Evolutionary conservation across 306 rosid species (phyloP).

Genomic region (Gleditsia sinensis): DNA sequence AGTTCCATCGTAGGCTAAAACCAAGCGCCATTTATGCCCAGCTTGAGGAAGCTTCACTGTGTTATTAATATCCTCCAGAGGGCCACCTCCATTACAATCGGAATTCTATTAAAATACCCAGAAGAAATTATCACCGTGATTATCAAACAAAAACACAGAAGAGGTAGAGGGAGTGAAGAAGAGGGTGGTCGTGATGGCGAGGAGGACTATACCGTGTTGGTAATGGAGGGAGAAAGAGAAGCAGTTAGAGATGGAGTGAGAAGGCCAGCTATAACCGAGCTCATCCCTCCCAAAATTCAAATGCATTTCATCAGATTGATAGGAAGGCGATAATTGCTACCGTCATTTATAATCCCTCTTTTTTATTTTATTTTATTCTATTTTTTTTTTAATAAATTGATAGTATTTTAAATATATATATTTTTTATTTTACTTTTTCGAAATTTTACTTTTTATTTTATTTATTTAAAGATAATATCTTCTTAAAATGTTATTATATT

Average conservation of each 20-base stretch:
- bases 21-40: conserved; percentile 76
- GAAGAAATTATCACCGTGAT: not conserved
- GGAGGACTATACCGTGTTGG: conserved; percentile 26
- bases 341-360: not conserved
- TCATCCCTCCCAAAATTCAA: conserved; percentile 42
- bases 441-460: no score
- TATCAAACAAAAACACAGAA: not conserved
- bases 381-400: no score
- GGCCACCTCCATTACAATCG: conserved; percentile 34
- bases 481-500: no score
- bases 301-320: not conserved
- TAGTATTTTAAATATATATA: no score
- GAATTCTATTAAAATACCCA: conserved; percentile 38
- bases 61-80: not conserved
- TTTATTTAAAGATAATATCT: no score
- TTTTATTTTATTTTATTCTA: no score
- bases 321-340: not conserved
- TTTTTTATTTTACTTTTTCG: no score
- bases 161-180: not conserved
- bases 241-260: conserved; percentile 34
- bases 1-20: conserved; percentile 85
- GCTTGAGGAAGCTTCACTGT: conserved; percentile 30
- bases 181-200: no score
- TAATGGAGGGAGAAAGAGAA: conserved; percentile 20
- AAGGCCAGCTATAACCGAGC: conserved; percentile 33